Evolutionary conservation across 768 basidiomycete species (phyloP).

Genomic region (Clavulina sp.): DNA sequence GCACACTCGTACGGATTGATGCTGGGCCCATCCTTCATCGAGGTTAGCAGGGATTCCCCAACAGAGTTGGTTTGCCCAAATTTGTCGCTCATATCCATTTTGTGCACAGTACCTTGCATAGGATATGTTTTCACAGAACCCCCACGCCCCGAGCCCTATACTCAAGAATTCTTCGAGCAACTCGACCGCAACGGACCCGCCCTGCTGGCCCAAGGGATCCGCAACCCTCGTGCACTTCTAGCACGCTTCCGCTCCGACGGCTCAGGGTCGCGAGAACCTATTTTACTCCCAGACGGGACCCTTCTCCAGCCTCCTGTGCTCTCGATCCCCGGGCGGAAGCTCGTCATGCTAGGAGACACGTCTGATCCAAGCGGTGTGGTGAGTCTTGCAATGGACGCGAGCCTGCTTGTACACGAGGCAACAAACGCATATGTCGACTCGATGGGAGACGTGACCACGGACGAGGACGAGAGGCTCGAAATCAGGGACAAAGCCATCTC

Average conservation of each 20-base stretch:
- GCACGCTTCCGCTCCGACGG: constrained; percentile 12
- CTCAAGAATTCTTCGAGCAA: constrained; percentile 11
- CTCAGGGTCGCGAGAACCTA: constrained; percentile 11
- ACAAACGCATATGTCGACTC: constrained; percentile 56
- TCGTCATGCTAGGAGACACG: constrained; percentile 68
- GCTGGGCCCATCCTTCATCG: constrained; percentile 65
- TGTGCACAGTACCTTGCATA: constrained; percentile 60
- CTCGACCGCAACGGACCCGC: constrained; percentile 12
- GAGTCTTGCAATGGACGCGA: constrained; percentile 46
- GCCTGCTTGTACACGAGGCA: constrained; percentile 72
- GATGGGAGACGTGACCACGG: background rate
- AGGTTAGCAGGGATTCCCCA: constrained; percentile 27
- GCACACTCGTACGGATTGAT: constrained; percentile 34
- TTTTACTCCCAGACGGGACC: constrained; percentile 18
- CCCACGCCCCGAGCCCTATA: constrained; percentile 13
- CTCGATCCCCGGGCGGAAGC: constrained; percentile 36
- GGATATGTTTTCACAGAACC: constrained; percentile 59
- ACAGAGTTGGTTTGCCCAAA: background rate
- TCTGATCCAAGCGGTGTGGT: constrained; percentile 38
- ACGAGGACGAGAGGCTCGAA: constrained; percentile 20
- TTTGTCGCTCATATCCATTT: background rate
- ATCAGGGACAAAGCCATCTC: constrained; percentile 43
- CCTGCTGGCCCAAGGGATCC: constrained; percentile 17
- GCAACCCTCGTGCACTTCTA: constrained; percentile 16
- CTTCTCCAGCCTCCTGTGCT: constrained; percentile 16